Conservation (phyloP, 352 stramenopile species). For the Globisporangium paddicum region DNA sequence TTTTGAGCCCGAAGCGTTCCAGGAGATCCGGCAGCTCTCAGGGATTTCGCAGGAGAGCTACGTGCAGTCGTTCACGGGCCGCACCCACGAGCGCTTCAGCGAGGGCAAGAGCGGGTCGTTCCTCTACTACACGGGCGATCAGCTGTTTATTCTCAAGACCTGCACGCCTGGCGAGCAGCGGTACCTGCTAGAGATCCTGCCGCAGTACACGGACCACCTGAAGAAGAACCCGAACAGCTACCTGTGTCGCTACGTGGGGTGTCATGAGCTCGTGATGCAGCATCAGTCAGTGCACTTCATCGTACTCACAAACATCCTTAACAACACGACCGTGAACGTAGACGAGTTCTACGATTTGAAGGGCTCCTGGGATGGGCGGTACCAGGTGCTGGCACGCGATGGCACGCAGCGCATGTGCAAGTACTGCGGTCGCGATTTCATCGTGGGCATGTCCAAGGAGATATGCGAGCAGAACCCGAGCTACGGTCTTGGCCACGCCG, state of each 20-base stretch:
- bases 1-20: constrained; percentile 77
- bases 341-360: constrained; percentile 90
- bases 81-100: constrained; percentile 84
- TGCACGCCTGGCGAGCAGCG: constrained; percentile 78
- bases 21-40: constrained; percentile 75
- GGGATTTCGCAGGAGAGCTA: constrained; percentile 75
- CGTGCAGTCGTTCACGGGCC: constrained; percentile 70
- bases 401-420: constrained; percentile 81
- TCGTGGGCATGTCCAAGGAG: constrained; percentile 84
- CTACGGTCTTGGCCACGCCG: constrained; percentile 55
- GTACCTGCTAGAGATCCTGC: constrained; percentile 84
- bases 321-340: constrained; percentile 80
- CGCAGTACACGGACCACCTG: constrained; percentile 83
- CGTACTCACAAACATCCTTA: constrained; percentile 86
- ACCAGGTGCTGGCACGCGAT: constrained; percentile 48
- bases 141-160: constrained; percentile 89
- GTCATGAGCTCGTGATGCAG: constrained; percentile 83
- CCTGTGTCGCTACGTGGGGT: constrained; percentile 85
- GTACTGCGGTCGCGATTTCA: constrained; percentile 83
- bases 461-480: constrained; percentile 61
- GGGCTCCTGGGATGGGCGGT: constrained; percentile 87
- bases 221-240: constrained; percentile 84
- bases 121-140: constrained; percentile 87
- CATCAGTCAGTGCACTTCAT: constrained; percentile 86
- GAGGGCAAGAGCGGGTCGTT: constrained; percentile 89